Evolutionary conservation across 2,329 filamentous ascomycete genomes (phyloP).

Genomic region (Lachnellula suecica): DNA sequence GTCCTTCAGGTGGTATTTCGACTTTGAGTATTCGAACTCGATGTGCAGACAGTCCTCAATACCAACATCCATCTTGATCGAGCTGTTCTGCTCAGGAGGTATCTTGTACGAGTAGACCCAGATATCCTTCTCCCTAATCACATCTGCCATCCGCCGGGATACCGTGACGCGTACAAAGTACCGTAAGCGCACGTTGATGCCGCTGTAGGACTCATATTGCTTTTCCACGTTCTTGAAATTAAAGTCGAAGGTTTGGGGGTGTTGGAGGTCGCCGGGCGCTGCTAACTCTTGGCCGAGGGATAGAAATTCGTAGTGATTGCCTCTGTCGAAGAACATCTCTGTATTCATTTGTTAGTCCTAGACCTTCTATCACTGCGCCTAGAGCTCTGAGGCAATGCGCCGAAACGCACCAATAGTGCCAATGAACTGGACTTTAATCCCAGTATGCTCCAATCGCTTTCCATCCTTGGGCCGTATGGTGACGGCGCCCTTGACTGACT

Average conservation of each 20-base stretch:
- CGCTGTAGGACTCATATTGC: constrained; percentile 99
- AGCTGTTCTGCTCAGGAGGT: constrained; percentile 95
- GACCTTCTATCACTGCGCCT: neutral
- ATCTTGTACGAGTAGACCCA: constrained; percentile 99
- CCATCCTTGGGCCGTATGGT: constrained; percentile 97
- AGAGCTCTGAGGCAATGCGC: constrained; percentile 3
- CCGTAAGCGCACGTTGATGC: constrained; percentile 98
- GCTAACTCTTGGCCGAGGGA: constrained; percentile 96
- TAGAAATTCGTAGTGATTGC: constrained; percentile 99
- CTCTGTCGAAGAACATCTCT: constrained; percentile 99
- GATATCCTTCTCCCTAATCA: constrained; percentile 97
- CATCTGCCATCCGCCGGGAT: constrained; percentile 93
- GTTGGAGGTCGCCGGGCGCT: constrained; percentile 94
- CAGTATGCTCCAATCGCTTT: constrained; percentile 95
- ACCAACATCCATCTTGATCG: constrained; percentile 99
- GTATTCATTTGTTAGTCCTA: constrained; percentile 14
- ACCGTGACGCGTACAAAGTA: constrained; percentile 98
- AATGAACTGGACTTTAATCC: constrained; percentile 99
- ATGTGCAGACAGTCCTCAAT: constrained; percentile 99
- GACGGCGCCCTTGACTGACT: constrained; percentile 95
- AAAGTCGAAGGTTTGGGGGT: constrained; percentile 98
- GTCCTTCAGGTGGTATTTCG: constrained; percentile 98
- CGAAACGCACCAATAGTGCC: constrained; percentile 79
- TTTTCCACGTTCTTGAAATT: constrained; percentile 99
- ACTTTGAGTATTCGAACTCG: constrained; percentile 99